phyloP scores from a whole-genome alignment of 805 yeast genomes.

The Starmerella davenportii region DNA sequence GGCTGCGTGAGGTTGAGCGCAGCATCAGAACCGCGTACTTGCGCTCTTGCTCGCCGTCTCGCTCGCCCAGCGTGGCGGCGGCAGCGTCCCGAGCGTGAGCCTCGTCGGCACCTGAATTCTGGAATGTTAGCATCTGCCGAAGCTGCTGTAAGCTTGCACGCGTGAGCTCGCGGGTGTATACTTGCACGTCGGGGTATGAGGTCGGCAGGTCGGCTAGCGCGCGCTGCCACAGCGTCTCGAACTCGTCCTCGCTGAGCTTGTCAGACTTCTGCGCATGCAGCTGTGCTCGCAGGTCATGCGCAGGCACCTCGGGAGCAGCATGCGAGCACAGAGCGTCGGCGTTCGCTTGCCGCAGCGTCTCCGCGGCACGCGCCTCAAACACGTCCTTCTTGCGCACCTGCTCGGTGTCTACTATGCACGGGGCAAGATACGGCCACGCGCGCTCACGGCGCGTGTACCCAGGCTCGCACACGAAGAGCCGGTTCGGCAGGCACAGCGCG shows the following conservation, averaged over 20 bases:
- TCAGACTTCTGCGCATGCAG: constrained; percentile 16
- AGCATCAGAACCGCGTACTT: not conserved
- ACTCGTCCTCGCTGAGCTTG: constrained; percentile 34
- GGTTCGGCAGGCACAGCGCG: constrained; percentile 49
- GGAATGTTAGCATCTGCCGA: constrained; percentile 5
- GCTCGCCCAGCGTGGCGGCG: constrained; percentile 3
- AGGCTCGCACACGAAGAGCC: constrained; percentile 49
- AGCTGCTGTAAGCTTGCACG: not conserved
- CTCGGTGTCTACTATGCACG: constrained; percentile 57
- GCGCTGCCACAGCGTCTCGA: constrained; percentile 55
- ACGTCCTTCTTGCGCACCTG: constrained; percentile 49
- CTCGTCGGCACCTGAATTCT: constrained; percentile 3
- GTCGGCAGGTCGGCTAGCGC: constrained; percentile 39
- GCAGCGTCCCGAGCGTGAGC: constrained; percentile 1
- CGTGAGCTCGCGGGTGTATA: not conserved
- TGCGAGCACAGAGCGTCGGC: constrained; percentile 40
- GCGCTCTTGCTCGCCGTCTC: constrained; percentile 3
- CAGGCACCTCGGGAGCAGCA: constrained; percentile 20
- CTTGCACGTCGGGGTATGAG: constrained; percentile 24
- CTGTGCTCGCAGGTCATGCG: constrained; percentile 17
- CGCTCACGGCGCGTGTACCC: constrained; percentile 32
- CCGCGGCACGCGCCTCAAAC: constrained; percentile 48
- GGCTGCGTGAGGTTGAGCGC: not conserved
- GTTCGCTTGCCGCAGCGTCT: constrained; percentile 45
- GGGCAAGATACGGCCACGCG: constrained; percentile 38